Evolutionary conservation across 2,329 filamentous ascomycete genomes (phyloP).

Genomic region (Phaeomoniella chlamydospora): DNA sequence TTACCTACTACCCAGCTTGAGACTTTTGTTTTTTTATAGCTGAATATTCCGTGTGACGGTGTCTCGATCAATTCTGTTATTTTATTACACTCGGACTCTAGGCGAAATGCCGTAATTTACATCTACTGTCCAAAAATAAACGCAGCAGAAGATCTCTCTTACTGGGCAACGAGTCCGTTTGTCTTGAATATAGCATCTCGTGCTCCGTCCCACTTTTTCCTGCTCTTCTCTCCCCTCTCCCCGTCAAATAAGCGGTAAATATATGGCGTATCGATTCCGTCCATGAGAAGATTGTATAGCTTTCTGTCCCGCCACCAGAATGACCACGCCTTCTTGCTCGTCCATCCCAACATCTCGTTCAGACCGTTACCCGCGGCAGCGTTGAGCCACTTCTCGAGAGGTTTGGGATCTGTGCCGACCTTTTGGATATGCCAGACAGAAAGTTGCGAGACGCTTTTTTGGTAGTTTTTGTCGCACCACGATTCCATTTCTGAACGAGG

Average conservation of each 20-base stretch:
- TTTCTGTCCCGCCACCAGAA: constrained; percentile 19
- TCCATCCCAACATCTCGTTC: constrained; percentile 16
- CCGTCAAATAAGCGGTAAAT: constrained; percentile 21
- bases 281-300: constrained; percentile 17
- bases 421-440: neutral
- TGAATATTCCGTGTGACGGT: too few relatives aligned
- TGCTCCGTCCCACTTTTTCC: constrained; percentile 17
- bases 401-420: constrained; percentile 4
- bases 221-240: constrained; percentile 7
- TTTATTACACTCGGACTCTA: too few relatives aligned
- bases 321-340: constrained; percentile 15
- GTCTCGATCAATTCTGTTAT: too few relatives aligned
- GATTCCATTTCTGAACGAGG: constrained; percentile 14
- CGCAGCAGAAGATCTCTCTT: neutral
- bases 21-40: too few relatives aligned
- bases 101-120: too few relatives aligned
- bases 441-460: neutral
- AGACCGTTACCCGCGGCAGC: constrained; percentile 17
- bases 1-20: too few relatives aligned
- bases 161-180: constrained; percentile 4
- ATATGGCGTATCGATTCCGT: constrained; percentile 18
- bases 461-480: constrained; percentile 2
- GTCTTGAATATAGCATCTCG: constrained; percentile 12
- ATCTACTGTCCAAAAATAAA: neutral
- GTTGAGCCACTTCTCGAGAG: constrained; percentile 16